These are phyloP conservation scores for Leccinum griseonigrum DNA, from an alignment of 1,284 basidiomycete genomes.

Conservation along the genomic window DNA sequence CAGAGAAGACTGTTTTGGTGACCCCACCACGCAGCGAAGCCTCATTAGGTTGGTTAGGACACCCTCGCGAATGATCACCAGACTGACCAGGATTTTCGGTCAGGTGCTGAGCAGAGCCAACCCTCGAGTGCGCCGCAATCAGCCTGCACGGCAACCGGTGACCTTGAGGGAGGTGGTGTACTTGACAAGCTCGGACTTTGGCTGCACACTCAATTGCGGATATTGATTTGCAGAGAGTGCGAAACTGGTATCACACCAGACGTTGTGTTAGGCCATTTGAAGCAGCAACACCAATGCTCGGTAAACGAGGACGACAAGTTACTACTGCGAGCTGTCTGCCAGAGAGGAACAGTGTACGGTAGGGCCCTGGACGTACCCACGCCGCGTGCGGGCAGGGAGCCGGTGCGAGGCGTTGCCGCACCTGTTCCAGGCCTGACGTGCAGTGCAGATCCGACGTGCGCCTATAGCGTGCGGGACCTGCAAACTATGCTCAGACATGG, in stretches of 20 bases:
- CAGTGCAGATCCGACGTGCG: background rate
- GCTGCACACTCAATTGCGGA: background rate
- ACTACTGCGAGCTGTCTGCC: background rate
- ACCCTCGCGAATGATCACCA: no score
- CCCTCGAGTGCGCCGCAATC: no score
- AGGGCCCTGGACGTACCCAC: background rate
- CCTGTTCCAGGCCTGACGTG: background rate
- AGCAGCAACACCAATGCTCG: background rate
- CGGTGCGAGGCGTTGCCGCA: background rate
- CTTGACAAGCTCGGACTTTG: background rate
- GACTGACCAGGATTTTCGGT: no score
- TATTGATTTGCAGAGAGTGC: background rate
- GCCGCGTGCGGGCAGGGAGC: background rate
- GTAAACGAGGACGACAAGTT: background rate
- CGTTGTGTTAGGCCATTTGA: background rate
- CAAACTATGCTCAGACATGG: slow-evolving; percentile 6
- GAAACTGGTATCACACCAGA: background rate
- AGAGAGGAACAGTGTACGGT: background rate
- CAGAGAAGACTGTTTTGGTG: no score
- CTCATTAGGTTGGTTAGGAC: no score
- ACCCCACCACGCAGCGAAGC: no score
- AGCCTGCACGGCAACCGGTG: no score
- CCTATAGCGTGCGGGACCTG: slow-evolving; percentile 4
- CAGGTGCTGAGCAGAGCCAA: no score
- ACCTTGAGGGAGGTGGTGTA: background rate